Evolutionary conservation across 768 basidiomycete species (phyloP).

Genomic region (Gymnopilus dilepis): DNA sequence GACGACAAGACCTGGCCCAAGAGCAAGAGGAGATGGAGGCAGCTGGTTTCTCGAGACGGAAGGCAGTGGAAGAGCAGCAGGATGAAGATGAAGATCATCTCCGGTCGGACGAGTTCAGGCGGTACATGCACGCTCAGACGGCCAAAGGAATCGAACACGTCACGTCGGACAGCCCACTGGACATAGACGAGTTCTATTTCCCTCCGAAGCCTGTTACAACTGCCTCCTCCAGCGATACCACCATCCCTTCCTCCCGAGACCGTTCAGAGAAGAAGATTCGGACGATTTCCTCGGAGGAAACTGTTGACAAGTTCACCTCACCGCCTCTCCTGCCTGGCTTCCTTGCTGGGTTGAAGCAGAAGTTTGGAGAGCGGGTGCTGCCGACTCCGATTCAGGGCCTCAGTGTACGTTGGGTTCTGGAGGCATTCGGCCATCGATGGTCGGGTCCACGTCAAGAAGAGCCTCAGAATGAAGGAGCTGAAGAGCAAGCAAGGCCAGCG

Average conservation of each 20-base stretch:
- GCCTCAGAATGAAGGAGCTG: not conserved
- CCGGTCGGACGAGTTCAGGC: not conserved
- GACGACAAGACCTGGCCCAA: no score
- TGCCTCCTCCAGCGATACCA: not conserved
- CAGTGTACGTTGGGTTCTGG: conserved; percentile 68
- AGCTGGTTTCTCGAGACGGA: no score
- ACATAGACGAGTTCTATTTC: not conserved
- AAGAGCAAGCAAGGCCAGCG: not conserved
- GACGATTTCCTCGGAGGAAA: not conserved
- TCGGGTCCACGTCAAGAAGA: not conserved
- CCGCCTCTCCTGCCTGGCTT: conserved; percentile 76
- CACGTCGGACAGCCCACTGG: not conserved
- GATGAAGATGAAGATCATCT: not conserved
- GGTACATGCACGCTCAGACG: not conserved
- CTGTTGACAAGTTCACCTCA: conserved; percentile 52
- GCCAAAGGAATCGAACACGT: not conserved
- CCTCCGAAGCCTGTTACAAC: not conserved
- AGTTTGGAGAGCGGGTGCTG: conserved; percentile 56
- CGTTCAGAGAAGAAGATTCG: not conserved
- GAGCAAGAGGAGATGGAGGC: no score
- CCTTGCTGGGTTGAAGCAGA: conserved; percentile 56
- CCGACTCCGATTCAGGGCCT: conserved; percentile 86
- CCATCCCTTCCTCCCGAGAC: not conserved
- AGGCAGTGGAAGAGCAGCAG: not conserved
- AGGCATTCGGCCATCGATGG: conserved; percentile 16